A percentile compares a stretch with the other conserved stretches of the same genome.
phyloP scores from a whole-genome alignment of 1,284 basidiomycete species.

The Tausonia pullulans region DNA sequence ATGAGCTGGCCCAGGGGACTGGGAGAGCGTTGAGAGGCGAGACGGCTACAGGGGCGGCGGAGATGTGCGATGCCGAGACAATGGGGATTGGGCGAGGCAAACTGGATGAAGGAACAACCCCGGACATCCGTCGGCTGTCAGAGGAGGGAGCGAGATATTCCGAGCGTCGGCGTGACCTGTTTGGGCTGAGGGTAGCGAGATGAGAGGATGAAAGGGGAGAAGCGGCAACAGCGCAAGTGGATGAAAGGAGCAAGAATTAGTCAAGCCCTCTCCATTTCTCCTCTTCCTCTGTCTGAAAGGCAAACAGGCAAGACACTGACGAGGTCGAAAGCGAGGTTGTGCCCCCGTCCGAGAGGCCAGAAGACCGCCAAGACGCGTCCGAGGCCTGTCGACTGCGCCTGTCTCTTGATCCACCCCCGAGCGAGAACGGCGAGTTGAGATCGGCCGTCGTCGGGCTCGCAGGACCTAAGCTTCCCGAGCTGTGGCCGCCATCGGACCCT shows the following conservation, averaged over 20 bases:
- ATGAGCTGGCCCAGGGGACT: slow-evolving; percentile 30
- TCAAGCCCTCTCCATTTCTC: not conserved
- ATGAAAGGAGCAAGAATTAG: not conserved
- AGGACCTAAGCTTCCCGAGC: not conserved
- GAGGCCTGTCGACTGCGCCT: slow-evolving; percentile 10
- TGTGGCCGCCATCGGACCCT: not conserved
- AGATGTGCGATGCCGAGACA: slow-evolving; percentile 8
- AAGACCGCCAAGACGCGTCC: not conserved
- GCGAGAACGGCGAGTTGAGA: slow-evolving; percentile 1
- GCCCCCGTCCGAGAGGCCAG: not conserved
- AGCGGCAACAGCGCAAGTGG: not conserved
- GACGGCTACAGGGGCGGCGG: slow-evolving; percentile 26
- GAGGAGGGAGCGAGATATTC: not conserved
- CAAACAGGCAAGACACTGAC: not conserved
- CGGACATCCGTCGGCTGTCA: not conserved
- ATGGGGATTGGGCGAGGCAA: slow-evolving; percentile 11
- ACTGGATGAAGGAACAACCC: not conserved
- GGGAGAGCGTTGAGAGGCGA: slow-evolving; percentile 35
- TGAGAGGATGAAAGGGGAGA: not conserved
- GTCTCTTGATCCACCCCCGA: not conserved
- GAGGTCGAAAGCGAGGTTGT: not conserved
- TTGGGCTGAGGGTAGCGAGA: slow-evolving; percentile 5
- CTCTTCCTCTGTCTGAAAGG: too few relatives aligned
- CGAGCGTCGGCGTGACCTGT: slow-evolving; percentile 9
- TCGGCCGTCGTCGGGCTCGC: not conserved